Percentiles rank a stretch among this genome's conserved stretches.
These are phyloP conservation scores for Botryotinia narcissicola DNA, from an alignment of 2,329 filamentous ascomycete genomes.

Conservation along the genomic window DNA sequence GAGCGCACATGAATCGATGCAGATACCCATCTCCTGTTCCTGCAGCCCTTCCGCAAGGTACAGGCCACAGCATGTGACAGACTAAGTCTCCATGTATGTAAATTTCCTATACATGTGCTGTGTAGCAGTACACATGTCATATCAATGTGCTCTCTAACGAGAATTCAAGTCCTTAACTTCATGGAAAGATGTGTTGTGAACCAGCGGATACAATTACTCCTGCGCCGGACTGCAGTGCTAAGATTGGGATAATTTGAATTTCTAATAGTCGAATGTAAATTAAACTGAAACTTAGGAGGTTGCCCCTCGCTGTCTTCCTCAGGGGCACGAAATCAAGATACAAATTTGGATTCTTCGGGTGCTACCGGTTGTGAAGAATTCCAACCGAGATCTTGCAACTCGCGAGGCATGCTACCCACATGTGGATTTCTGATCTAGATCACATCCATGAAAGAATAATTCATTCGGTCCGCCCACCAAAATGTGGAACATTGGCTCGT, in stretches of 20 bases:
- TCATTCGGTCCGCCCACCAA: slow-evolving; percentile 2
- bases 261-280: not conserved
- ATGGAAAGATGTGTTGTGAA: not conserved
- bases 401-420: not conserved
- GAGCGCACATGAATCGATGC: not conserved
- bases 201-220: not conserved
- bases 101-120: not conserved
- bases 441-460: not conserved
- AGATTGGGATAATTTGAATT: not conserved
- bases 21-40: not conserved
- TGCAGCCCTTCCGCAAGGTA: not conserved
- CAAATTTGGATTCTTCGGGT: too few species aligned
- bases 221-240: not conserved
- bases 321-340: not conserved
- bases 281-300: not conserved
- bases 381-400: slow-evolving; percentile 3
- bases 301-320: not conserved
- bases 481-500: slow-evolving; percentile 1
- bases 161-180: not conserved
- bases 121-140: not conserved
- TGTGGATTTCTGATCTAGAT: slow-evolving; percentile 9
- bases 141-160: not conserved
- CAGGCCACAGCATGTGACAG: not conserved
- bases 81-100: not conserved
- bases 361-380: not conserved